A percentile compares a stretch with the other conserved stretches of the same genome.
These are phyloP conservation scores for Beauveria sp. DNA, from an alignment of 2,329 filamentous ascomycete species.

Conservation along the genomic window DNA sequence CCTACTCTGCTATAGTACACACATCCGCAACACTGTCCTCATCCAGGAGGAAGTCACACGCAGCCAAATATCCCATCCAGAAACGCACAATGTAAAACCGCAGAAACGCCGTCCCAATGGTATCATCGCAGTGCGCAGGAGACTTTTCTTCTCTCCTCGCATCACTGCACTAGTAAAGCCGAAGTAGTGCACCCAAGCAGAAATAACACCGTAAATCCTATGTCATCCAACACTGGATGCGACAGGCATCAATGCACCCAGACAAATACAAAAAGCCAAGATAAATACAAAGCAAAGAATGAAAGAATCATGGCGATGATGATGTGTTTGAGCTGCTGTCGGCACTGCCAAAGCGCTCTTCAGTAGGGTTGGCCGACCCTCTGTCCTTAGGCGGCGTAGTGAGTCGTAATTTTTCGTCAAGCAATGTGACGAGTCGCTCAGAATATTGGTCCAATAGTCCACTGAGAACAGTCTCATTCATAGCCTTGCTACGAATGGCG, in stretches of 20 bases:
- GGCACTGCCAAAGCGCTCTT: conserved; percentile 25
- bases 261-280: conserved; percentile 4
- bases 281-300: conserved; percentile 15
- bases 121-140: not conserved
- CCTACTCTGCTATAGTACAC: not conserved
- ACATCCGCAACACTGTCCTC: not conserved
- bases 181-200: not conserved
- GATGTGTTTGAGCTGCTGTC: conserved; percentile 26
- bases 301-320: conserved; percentile 22
- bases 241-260: not conserved
- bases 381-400: conserved; percentile 28
- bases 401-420: conserved; percentile 62
- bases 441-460: conserved; percentile 69
- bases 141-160: not conserved
- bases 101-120: conserved; percentile 8
- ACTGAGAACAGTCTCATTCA: conserved; percentile 51
- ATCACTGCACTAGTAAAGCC: not conserved
- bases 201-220: not conserved
- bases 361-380: conserved; percentile 22
- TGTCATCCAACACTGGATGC: not conserved
- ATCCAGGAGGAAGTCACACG: not conserved
- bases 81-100: not conserved
- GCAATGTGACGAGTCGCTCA: conserved; percentile 59
- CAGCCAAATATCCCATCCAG: not conserved
- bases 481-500: conserved; percentile 43